phyloP scores from a whole-genome alignment of 2,329 filamentous ascomycete species.

The Cordyceps javanica region DNA sequence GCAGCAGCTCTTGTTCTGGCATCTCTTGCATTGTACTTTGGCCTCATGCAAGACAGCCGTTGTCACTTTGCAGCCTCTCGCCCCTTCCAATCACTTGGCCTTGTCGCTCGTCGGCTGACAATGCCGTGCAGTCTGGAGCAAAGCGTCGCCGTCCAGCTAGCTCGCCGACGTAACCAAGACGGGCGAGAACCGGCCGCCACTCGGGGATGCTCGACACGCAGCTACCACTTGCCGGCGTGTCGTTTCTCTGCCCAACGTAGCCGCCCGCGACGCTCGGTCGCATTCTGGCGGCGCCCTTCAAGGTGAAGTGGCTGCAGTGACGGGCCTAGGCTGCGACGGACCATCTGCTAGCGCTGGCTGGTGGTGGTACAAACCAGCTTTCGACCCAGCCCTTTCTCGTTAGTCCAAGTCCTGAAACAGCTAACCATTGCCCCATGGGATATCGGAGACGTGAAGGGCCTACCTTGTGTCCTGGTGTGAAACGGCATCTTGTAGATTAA shows the following conservation, averaged over 20 bases:
- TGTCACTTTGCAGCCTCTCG: background rate
- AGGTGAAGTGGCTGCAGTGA: background rate
- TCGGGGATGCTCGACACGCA: background rate
- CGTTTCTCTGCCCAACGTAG: background rate
- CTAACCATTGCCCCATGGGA: background rate
- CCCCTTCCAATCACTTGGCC: background rate
- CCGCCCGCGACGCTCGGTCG: background rate
- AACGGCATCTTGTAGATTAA: background rate
- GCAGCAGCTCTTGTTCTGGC: background rate
- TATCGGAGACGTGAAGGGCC: background rate
- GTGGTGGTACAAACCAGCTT: background rate
- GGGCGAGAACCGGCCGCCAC: background rate
- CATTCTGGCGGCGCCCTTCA: background rate
- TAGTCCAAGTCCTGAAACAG: constrained; percentile 3
- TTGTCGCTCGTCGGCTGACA: background rate
- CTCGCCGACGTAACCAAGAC: background rate
- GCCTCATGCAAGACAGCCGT: background rate
- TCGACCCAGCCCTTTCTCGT: background rate
- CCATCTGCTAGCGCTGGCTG: background rate
- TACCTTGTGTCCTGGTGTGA: background rate
- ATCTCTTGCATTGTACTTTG: constrained; percentile 1
- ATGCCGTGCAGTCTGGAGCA: background rate
- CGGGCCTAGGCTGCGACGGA: background rate
- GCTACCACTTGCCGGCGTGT: background rate
- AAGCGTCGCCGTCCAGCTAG: background rate